Conservation (phyloP, 2,329 filamentous ascomycete genomes). For the Drechmeria coniospora region DNA sequence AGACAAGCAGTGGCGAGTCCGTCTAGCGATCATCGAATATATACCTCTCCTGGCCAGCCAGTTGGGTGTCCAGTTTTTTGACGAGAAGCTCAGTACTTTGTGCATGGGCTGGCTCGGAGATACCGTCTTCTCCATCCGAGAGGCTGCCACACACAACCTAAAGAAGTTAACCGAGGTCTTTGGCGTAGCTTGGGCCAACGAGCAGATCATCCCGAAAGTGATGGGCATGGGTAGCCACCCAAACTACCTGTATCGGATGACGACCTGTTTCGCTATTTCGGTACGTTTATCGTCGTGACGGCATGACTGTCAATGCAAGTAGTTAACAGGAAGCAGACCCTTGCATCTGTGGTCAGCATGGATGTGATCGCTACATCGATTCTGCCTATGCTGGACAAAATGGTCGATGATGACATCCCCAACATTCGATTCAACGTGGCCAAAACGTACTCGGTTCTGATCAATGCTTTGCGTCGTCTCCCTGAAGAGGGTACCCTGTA, state of each 20-base stretch:
- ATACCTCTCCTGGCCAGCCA: constrained; percentile 92
- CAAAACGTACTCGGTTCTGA: constrained; percentile 85
- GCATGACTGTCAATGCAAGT: background rate
- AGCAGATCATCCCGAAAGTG: constrained; percentile 95
- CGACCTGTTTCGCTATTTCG: constrained; percentile 97
- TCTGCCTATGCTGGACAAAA: constrained; percentile 87
- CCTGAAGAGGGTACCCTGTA: constrained; percentile 78
- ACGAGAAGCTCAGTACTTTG: constrained; percentile 85
- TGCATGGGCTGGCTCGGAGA: constrained; percentile 99
- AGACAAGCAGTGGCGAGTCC: constrained; percentile 98
- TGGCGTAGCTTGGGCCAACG: constrained; percentile 92
- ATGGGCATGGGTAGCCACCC: constrained; percentile 97
- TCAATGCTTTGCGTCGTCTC: constrained; percentile 80
- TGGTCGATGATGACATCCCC: constrained; percentile 86
- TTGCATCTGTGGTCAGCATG: constrained; percentile 82
- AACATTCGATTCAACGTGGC: constrained; percentile 99
- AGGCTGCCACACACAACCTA: constrained; percentile 91
- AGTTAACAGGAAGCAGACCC: constrained; percentile 44
- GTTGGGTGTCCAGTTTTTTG: constrained; percentile 92
- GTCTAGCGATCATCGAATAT: constrained; percentile 97
- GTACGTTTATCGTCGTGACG: constrained; percentile 52
- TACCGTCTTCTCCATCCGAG: constrained; percentile 95
- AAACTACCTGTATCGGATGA: constrained; percentile 99
- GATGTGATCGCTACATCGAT: constrained; percentile 88
- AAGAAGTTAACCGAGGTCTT: constrained; percentile 99